Evolutionary conservation across 1,284 basidiomycete genomes (phyloP).

Genomic region (Pterulicium gracile): DNA sequence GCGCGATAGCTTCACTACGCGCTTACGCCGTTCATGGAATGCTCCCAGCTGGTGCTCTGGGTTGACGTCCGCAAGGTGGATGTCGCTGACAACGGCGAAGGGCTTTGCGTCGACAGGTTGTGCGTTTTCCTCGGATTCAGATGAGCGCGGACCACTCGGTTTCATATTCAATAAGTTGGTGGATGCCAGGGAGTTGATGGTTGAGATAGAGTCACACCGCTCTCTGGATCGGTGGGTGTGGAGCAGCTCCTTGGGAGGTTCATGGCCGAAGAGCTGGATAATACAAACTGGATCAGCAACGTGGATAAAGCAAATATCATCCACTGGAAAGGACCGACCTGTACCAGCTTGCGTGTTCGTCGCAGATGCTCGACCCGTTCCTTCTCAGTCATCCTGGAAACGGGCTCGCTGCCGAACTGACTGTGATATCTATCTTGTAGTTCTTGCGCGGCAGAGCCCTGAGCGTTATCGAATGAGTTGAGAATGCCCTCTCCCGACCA

Average conservation of each 20-base stretch:
- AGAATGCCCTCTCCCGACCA: background rate
- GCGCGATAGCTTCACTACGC: conserved; percentile 41
- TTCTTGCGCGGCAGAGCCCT: background rate
- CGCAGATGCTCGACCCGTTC: conserved; percentile 22
- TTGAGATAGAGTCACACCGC: conserved; percentile 11
- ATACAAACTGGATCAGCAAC: conserved; percentile 5
- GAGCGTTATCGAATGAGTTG: too few relatives aligned
- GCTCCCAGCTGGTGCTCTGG: conserved; percentile 7
- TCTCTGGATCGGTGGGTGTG: conserved; percentile 11
- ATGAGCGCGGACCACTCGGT: background rate
- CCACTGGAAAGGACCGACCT: conserved; percentile 22
- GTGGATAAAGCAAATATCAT: background rate
- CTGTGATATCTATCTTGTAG: background rate
- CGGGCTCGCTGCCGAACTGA: background rate
- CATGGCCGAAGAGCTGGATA: conserved; percentile 35
- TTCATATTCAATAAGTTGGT: background rate
- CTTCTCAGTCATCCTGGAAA: background rate
- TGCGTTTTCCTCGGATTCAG: background rate
- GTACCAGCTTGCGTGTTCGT: conserved; percentile 35
- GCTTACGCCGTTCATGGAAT: conserved; percentile 33
- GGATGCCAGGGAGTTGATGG: conserved; percentile 7
- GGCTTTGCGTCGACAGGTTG: background rate
- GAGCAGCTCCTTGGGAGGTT: conserved; percentile 21
- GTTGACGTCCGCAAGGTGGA: background rate
- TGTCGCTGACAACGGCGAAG: background rate